These are phyloP conservation scores for Saturnispora galanensis DNA, from an alignment of 805 yeast genomes.

Conservation along the genomic window DNA sequence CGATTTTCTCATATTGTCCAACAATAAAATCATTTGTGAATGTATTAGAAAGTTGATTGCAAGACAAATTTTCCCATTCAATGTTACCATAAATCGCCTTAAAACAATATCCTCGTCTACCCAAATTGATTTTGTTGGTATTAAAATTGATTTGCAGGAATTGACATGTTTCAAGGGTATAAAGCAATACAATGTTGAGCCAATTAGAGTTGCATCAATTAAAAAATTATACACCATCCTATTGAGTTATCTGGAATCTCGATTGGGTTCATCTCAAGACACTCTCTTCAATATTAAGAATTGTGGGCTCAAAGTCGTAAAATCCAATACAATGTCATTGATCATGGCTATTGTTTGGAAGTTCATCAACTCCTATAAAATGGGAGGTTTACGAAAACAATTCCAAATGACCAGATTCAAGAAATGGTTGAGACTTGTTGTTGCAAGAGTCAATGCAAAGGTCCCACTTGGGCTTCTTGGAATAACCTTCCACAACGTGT, in stretches of 20 bases:
- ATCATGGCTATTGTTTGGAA: slow-evolving; percentile 14
- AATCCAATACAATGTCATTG: slow-evolving; percentile 13
- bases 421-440: slow-evolving; percentile 5
- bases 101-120: slow-evolving; percentile 27
- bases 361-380: slow-evolving; percentile 15
- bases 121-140: slow-evolving; percentile 33
- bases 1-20: slow-evolving; percentile 69
- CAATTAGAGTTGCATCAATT: slow-evolving; percentile 11
- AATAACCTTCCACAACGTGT: no score
- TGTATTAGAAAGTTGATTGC: slow-evolving; percentile 23
- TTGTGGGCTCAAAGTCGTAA: slow-evolving; percentile 12
- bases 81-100: slow-evolving; percentile 30
- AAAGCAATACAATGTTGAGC: slow-evolving; percentile 10
- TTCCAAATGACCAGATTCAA: slow-evolving; percentile 5
- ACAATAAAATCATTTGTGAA: slow-evolving; percentile 26
- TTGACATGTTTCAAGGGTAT: slow-evolving; percentile 29
- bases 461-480: no score
- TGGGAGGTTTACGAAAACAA: slow-evolving; percentile 8
- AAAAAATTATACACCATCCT: slow-evolving; percentile 15
- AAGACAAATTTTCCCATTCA: slow-evolving; percentile 34
- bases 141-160: slow-evolving; percentile 25
- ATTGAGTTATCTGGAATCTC: slow-evolving; percentile 2
- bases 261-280: slow-evolving; percentile 5
- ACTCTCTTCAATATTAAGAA: slow-evolving; percentile 14
- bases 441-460: neutral